Conservation (phyloP, 352 stramenopile species). For the Phytophthora aleatoria region DNA sequence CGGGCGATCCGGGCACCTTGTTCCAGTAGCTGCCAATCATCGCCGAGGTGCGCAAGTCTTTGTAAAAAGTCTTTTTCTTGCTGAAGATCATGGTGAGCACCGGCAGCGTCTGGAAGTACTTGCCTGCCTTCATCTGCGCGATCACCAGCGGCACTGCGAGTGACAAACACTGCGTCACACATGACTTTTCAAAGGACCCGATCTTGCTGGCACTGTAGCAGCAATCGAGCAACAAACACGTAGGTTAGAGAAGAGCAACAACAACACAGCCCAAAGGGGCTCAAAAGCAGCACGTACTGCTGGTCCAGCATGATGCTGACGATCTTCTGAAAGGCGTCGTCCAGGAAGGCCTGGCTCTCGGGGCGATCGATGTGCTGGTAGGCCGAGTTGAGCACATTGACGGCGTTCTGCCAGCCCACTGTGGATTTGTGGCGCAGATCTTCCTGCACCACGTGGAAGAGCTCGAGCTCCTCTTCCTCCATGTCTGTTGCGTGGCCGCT, state of each 20-base stretch:
- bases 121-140: constrained; percentile 72
- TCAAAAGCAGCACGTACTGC: constrained; percentile 60
- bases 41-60: constrained; percentile 82
- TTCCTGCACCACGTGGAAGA: constrained; percentile 86
- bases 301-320: constrained; percentile 92
- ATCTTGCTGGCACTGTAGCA: constrained; percentile 83
- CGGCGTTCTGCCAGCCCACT: constrained; percentile 89
- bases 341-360: constrained; percentile 80
- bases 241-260: neutral
- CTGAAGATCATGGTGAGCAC: constrained; percentile 87
- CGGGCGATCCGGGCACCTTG: constrained; percentile 77
- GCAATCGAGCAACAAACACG: constrained; percentile 13
- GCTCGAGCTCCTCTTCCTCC: constrained; percentile 83
- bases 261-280: neutral
- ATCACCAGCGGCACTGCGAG: constrained; percentile 72
- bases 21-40: constrained; percentile 93
- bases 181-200: constrained; percentile 84
- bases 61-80: constrained; percentile 92
- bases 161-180: constrained; percentile 78
- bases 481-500: constrained; percentile 43
- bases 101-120: constrained; percentile 64
- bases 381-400: constrained; percentile 83
- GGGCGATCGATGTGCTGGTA: constrained; percentile 67
- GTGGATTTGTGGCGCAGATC: constrained; percentile 90
- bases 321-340: constrained; percentile 80